Base-by-base conservation (phyloP, 768 basidiomycete species). In the Mycena belliarum region DNA sequence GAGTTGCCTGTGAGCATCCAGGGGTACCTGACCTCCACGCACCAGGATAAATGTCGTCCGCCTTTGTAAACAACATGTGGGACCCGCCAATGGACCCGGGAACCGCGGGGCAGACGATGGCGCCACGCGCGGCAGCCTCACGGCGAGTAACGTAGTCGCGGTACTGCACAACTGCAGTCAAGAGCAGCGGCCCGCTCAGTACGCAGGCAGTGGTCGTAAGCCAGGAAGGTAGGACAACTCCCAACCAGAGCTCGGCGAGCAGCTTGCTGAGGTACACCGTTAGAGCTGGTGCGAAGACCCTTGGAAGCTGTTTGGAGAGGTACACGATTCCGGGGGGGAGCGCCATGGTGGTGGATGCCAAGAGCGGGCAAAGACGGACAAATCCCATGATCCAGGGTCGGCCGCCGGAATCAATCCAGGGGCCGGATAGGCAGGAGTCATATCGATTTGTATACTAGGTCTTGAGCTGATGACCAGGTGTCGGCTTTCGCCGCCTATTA, bases 261-360 rank as follows among this genome's bases (percentile, higher is more conserved):
- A 55, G 35, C 14, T 55, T 54, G 25, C 11, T 35, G 18, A 21
- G 12, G 25, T 47, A 63, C 10, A 53, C 48, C 12, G 23, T 23
- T 9, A 58, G 37, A 0, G 53, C 32, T 2, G 61, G 61, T 3
- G 41, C 28, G n/a, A 59, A 29, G 20, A 59, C 5, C 14, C 28
- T 29, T 10, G 61, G 61, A 25, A 59, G 43, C 21, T 41, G 57
- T 2, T 29, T 24, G 2, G 53, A 33, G 32, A 63, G 57, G 21
- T 58, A 63, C 1, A 55, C 48, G 49, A 59, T 28, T 40, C 61
- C 61, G 20, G 61, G 61, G 9, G 61, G 53, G 16, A 52, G 48
- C 12, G 53, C 4, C 57, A 63, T 63, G 5, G 61, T 42, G 26
- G 48, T 21, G 49, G 42, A 32, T 32, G 29, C 14, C 6, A 32